phyloP scores from a whole-genome alignment of 148 eudicot species.

The Hydrangea macrophylla region DNA sequence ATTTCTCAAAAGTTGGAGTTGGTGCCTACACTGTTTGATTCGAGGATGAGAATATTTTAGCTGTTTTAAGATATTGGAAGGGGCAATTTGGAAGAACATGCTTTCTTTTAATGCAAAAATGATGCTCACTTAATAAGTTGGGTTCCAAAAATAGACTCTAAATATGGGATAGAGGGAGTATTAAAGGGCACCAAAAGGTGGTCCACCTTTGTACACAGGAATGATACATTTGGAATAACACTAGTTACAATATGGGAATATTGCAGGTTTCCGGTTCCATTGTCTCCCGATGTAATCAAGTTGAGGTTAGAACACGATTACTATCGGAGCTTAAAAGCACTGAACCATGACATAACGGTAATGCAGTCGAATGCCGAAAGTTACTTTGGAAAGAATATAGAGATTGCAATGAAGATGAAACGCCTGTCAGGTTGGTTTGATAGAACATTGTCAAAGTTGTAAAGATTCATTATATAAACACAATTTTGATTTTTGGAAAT shows the following conservation, averaged over 20 bases:
- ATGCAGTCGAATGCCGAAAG: slow-evolving; percentile 59
- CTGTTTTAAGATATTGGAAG: too few species aligned
- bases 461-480: too few species aligned
- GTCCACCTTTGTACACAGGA: background rate
- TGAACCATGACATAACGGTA: slow-evolving; percentile 59
- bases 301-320: slow-evolving; percentile 60
- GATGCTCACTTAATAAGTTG: too few species aligned
- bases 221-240: background rate
- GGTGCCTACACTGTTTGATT: too few species aligned
- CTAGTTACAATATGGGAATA: background rate
- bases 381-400: slow-evolving; percentile 40
- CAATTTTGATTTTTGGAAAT: too few species aligned
- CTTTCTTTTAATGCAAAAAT: too few species aligned
- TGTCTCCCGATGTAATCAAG: slow-evolving; percentile 55
- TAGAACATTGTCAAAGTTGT: slow-evolving; percentile 25
- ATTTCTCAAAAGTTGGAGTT: too few species aligned
- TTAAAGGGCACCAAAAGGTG: background rate
- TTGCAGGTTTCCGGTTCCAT: slow-evolving; percentile 84
- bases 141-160: too few species aligned
- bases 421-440: slow-evolving; percentile 47
- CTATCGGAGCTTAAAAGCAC: slow-evolving; percentile 59
- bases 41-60: too few species aligned
- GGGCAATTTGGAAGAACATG: background rate
- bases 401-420: slow-evolving; percentile 29
- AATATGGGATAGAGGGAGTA: background rate